Conservation (phyloP, 352 stramenopile species). For the Phytophthora macrochlamydospora region DNA sequence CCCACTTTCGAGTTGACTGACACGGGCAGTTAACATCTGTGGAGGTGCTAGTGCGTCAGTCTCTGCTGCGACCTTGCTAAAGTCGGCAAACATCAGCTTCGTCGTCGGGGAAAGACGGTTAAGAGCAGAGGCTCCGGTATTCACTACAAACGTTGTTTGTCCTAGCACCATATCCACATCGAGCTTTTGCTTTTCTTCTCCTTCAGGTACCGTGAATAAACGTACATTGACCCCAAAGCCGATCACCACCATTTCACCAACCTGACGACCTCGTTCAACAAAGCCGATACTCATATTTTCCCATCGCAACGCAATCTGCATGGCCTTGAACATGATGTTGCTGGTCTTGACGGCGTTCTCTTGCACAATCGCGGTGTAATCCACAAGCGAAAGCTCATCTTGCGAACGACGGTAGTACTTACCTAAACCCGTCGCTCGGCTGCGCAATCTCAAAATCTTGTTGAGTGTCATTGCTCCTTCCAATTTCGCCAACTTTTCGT, state of each 20-base stretch:
- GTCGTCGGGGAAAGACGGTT: conserved; percentile 42
- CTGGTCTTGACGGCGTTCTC: conserved; percentile 44
- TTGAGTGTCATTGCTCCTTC: conserved; percentile 53
- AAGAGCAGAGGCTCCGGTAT: conserved; percentile 40
- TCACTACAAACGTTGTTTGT: conserved; percentile 59
- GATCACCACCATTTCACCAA: conserved; percentile 56
- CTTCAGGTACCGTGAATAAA: conserved; percentile 45
- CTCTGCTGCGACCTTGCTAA: conserved; percentile 36
- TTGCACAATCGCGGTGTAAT: conserved; percentile 44
- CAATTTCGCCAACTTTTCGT: conserved; percentile 43
- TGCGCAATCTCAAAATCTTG: conserved; percentile 56
- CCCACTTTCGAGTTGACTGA: conserved; percentile 52
- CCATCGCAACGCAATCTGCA: conserved; percentile 54
- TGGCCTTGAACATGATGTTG: conserved; percentile 65
- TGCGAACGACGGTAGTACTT: conserved; percentile 50
- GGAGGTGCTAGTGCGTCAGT: conserved; percentile 35
- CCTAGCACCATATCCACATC: conserved; percentile 56
- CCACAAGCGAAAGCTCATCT: conserved; percentile 45
- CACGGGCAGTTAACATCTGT: conserved; percentile 50
- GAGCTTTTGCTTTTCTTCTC: conserved; percentile 48
- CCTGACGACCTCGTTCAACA: conserved; percentile 42
- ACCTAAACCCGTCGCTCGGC: conserved; percentile 36
- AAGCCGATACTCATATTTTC: conserved; percentile 64
- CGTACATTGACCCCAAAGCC: conserved; percentile 57
- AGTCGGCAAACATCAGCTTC: conserved; percentile 65